These are phyloP conservation scores for Fragaria iinumae DNA, from an alignment of 306 rosid species.

Conservation along the genomic window DNA sequence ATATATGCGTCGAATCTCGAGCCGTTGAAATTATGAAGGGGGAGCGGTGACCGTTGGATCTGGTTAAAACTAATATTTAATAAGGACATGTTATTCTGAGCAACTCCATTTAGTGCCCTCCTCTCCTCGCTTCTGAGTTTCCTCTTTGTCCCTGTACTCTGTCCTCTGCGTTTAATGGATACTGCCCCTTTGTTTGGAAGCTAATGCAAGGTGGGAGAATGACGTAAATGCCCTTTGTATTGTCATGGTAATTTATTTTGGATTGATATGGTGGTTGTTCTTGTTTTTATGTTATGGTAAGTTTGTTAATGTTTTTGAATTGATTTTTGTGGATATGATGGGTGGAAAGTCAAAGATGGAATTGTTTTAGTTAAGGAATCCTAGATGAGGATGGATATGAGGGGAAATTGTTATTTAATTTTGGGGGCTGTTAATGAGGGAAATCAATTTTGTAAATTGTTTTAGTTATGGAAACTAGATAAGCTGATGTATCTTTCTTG, in stretches of 20 bases:
- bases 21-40: constrained; percentile 20
- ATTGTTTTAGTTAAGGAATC: constrained; percentile 12
- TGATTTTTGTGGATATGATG: neutral
- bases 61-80: neutral
- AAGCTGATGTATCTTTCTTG: neutral
- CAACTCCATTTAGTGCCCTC: constrained; percentile 32
- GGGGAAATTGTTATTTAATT: neutral
- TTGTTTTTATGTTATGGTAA: neutral
- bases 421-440: neutral
- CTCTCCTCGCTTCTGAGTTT: constrained; percentile 30
- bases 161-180: constrained; percentile 20
- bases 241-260: neutral
- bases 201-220: neutral
- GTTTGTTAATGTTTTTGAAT: neutral
- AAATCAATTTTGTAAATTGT: neutral
- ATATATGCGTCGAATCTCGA: neutral
- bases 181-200: constrained; percentile 26
- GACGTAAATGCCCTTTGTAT: neutral
- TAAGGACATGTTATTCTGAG: constrained; percentile 41
- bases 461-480: neutral
- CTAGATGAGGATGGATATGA: neutral
- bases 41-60: constrained; percentile 30
- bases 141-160: constrained; percentile 56
- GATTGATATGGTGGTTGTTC: too few species aligned
- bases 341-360: neutral